A percentile compares a stretch with the other conserved stretches of the same genome.
phyloP scores from a whole-genome alignment of 805 yeast genomes.

The Candida ipomoeae region DNA sequence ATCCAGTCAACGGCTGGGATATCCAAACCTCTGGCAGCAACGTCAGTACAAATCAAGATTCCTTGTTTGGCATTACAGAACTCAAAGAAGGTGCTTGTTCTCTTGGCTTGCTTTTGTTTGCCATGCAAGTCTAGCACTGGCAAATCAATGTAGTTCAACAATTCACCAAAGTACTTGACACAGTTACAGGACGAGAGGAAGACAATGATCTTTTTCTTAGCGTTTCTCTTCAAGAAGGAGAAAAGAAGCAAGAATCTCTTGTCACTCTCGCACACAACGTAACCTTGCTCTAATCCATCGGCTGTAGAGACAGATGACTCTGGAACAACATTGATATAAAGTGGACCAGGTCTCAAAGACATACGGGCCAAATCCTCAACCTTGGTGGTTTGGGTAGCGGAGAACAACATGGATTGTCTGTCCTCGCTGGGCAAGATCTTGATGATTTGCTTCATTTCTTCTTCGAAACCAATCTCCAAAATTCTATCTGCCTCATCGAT shows the following conservation, averaged over 20 bases:
- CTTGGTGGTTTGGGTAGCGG: slow-evolving; percentile 99
- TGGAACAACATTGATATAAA: slow-evolving; percentile 87
- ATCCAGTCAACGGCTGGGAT: slow-evolving; percentile 99
- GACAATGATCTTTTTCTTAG: slow-evolving; percentile 88
- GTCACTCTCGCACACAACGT: slow-evolving; percentile 95
- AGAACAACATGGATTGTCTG: slow-evolving; percentile 94
- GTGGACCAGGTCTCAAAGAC: slow-evolving; percentile 88
- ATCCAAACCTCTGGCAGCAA: slow-evolving; percentile 98
- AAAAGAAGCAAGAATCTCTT: slow-evolving; percentile 85
- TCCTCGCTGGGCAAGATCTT: slow-evolving; percentile 88
- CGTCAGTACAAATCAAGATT: slow-evolving; percentile 91
- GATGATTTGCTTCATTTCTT: slow-evolving; percentile 96
- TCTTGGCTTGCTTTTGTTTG: slow-evolving; percentile 96
- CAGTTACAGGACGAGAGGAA: slow-evolving; percentile 95
- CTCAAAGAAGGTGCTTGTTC: slow-evolving; percentile 97
- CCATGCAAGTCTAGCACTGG: slow-evolving; percentile 97
- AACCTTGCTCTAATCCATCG: slow-evolving; percentile 97
- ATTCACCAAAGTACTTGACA: slow-evolving; percentile 93
- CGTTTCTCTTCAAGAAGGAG: slow-evolving; percentile 89
- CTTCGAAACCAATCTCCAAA: slow-evolving; percentile 96
- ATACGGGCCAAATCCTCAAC: slow-evolving; percentile 98
- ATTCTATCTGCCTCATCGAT: slow-evolving; percentile 99
- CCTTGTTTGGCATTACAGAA: slow-evolving; percentile 97
- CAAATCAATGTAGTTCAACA: slow-evolving; percentile 90
- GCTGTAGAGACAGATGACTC: slow-evolving; percentile 85